Conservation (phyloP, 106 monocot genomes). For the Vanilla planifolia region DNA sequence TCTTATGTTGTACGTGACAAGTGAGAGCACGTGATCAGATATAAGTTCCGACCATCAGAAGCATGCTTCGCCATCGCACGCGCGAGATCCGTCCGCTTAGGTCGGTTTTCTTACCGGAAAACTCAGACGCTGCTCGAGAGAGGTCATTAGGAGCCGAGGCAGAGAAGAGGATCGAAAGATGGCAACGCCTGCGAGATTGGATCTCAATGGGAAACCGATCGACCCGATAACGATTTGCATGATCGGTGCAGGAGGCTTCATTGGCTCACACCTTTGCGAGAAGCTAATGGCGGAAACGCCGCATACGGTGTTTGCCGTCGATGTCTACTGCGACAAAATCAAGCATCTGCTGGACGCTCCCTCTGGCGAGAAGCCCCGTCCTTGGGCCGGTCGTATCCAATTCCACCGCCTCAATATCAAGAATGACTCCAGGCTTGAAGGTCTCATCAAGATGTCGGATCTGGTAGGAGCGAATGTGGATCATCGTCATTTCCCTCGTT, state of each 20-base stretch:
- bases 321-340: constrained; percentile 78
- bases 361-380: constrained; percentile 16
- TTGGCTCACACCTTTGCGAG: constrained; percentile 73
- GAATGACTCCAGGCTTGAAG: constrained; percentile 66
- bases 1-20: no score
- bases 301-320: constrained; percentile 54
- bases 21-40: no score
- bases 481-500: not conserved
- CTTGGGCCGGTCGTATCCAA: constrained; percentile 45
- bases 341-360: constrained; percentile 35
- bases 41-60: no score
- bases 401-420: constrained; percentile 85
- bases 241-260: constrained; percentile 76
- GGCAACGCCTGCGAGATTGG: constrained; percentile 22
- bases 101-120: no score
- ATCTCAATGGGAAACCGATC: constrained; percentile 62
- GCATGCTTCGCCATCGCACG: no score
- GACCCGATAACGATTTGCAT: constrained; percentile 56
- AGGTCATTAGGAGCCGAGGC: no score
- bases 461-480: constrained; percentile 19
- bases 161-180: no score
- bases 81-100: no score
- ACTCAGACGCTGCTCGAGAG: no score
- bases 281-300: constrained; percentile 56
- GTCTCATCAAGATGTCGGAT: constrained; percentile 70